A percentile compares a stretch with the other conserved stretches of the same genome.
Evolutionary conservation across 1,284 basidiomycete species (phyloP).

Genomic region (Pulveroboletus sp.): DNA sequence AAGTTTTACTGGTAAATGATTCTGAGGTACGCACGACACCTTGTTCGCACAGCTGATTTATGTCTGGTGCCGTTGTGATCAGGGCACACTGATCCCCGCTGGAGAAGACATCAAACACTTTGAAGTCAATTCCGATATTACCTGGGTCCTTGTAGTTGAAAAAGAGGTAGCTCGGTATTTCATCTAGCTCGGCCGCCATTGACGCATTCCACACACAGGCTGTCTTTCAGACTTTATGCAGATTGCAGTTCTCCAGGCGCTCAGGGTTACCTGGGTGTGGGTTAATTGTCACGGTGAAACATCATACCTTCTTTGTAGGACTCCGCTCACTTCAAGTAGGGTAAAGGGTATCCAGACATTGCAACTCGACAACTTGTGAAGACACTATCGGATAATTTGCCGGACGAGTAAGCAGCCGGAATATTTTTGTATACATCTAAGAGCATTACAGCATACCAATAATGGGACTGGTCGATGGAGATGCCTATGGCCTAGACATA

Average conservation of each 20-base stretch:
- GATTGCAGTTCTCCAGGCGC: slow-evolving; percentile 51
- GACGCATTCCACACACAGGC: slow-evolving; percentile 54
- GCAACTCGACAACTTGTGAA: slow-evolving; percentile 83
- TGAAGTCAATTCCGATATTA: slow-evolving; percentile 50
- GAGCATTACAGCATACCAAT: slow-evolving; percentile 59
- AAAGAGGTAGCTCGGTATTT: slow-evolving; percentile 69
- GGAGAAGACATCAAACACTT: slow-evolving; percentile 69
- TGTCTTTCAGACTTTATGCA: slow-evolving; percentile 81
- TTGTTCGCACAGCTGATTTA: neutral
- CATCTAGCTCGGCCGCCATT: neutral
- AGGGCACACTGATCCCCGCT: slow-evolving; percentile 78
- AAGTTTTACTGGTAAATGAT: slow-evolving; percentile 51
- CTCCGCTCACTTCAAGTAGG: slow-evolving; percentile 48
- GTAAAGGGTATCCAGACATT: slow-evolving; percentile 92
- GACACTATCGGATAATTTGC: slow-evolving; percentile 66
- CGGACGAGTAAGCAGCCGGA: slow-evolving; percentile 41
- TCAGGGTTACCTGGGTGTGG: slow-evolving; percentile 56
- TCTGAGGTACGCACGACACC: slow-evolving; percentile 48
- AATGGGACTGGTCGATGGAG: slow-evolving; percentile 82
- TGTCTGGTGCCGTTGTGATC: neutral
- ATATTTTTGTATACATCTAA: slow-evolving; percentile 10
- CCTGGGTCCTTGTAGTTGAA: slow-evolving; percentile 86
- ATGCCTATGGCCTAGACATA: slow-evolving; percentile 89
- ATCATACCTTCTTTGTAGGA: neutral
- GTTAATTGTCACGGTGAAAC: slow-evolving; percentile 66